Percentiles rank a stretch among this genome's conserved stretches.
Evolutionary conservation across 2,329 filamentous ascomycete species (phyloP).

Genomic region (Domatiomyces globalis): DNA sequence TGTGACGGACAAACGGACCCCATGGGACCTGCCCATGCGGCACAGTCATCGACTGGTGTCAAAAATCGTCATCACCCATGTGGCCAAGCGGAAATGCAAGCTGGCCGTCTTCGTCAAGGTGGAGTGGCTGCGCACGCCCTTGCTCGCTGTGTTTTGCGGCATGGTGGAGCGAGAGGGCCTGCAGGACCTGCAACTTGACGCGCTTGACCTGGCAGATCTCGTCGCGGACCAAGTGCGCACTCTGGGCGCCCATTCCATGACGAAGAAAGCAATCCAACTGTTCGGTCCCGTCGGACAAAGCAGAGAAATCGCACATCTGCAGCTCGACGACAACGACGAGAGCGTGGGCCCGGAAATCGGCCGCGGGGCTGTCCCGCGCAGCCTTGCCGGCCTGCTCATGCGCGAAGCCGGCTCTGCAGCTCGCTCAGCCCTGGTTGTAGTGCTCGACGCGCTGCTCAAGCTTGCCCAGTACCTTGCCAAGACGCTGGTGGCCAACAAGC

Average conservation of each 20-base stretch:
- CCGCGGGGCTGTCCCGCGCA: constrained; percentile 28
- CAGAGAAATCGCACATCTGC: constrained; percentile 27
- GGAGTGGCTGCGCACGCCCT: constrained; percentile 64
- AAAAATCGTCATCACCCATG: constrained; percentile 87
- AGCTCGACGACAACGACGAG: constrained; percentile 26
- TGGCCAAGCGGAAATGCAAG: constrained; percentile 83
- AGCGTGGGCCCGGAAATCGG: constrained; percentile 30
- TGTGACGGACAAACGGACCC: constrained; percentile 47
- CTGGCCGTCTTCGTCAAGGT: constrained; percentile 75
- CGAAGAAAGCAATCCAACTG: constrained; percentile 35
- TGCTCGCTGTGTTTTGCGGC: constrained; percentile 17
- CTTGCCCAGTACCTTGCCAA: constrained; percentile 51
- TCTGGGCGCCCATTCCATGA: constrained; percentile 32
- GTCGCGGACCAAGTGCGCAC: constrained; percentile 35
- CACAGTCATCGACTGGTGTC: constrained; percentile 67
- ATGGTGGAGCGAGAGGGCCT: constrained; percentile 52
- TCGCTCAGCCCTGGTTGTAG: constrained; percentile 58
- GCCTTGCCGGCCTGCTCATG: constrained; percentile 53
- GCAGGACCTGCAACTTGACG: constrained; percentile 46
- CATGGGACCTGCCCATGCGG: constrained; percentile 76
- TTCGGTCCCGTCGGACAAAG: constrained; percentile 36
- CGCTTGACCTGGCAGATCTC: constrained; percentile 36
- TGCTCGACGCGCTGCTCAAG: constrained; percentile 65
- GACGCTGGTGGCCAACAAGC: constrained; percentile 55
- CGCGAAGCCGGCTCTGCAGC: constrained; percentile 60